Evolutionary conservation across 2,329 filamentous ascomycete species (phyloP), one percentile per base, ranked within the genome.

Genomic region (Beauveria sp.): DNA sequence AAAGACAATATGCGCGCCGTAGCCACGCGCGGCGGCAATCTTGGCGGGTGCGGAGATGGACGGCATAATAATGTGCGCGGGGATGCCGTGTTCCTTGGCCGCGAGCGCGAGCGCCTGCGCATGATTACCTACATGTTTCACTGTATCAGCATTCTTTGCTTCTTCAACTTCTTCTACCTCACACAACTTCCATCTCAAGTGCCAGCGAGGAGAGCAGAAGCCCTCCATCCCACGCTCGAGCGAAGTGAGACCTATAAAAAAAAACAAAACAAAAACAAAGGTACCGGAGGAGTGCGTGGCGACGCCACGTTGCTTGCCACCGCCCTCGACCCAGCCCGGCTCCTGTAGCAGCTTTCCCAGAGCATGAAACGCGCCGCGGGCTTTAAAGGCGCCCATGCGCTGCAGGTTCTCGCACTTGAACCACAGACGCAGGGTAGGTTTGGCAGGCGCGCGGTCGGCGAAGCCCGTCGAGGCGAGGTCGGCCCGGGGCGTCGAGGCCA

Each of bases 321-420:
- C 81, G 16, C 79, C 81, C 65, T 84, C 83, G 43, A 87, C 79
- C 75, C 84, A 84, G 1, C 83, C 86, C 5, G 81, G 76, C 68
- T 87, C 83, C 65, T 72, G 74, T 70, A 88, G 85, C 70, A 96
- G 75, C 62, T 89, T 76, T 69, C 86, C 82, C 43, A 96, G 72
- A 0, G 93, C 92, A 74, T 97, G 91, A 68, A 96, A 97, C 0
- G 93, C 93, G 5, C 93, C 95, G 7, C 93, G 81, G 18, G 87
- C 89, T 77, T 98, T 98, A 80, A 98, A 98, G 1, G 93, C 93
- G 57, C 93, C 95, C 60, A 96, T 86, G 61, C 87, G 86, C 78
- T 98, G 95, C 63, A 91, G 79, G 74, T 97, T 97, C 79, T 98
- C 93, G 74, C 91, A 96, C 78, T 98, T 98, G 83, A 98, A 96